These are phyloP conservation scores for Forsythia viridissima DNA, from an alignment of 257 asterid species.

Conservation along the genomic window DNA sequence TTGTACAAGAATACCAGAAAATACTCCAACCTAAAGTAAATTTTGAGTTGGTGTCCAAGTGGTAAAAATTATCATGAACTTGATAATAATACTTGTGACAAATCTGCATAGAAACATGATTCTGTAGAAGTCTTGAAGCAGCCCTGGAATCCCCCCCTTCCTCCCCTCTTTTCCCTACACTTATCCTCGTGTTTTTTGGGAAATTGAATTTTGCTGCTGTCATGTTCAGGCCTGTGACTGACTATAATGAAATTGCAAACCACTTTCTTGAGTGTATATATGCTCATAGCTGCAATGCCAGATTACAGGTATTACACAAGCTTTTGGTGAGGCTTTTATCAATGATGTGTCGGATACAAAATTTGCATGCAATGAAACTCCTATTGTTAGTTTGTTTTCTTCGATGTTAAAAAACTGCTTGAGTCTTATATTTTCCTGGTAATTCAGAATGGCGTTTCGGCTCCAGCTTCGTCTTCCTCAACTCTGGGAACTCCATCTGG, in stretches of 20 bases:
- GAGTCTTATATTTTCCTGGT: constrained; percentile 19
- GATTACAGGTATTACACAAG: constrained; percentile 48
- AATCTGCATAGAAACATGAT: background rate
- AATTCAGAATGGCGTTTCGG: constrained; percentile 42
- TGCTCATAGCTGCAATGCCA: constrained; percentile 49
- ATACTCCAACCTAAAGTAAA: background rate
- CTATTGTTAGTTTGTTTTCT: background rate
- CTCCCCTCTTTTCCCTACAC: background rate
- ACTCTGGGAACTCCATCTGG: constrained; percentile 33
- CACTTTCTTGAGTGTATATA: constrained; percentile 77
- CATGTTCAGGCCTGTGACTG: constrained; percentile 64
- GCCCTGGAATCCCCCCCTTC: background rate
- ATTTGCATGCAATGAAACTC: constrained; percentile 12
- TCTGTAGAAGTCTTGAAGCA: background rate
- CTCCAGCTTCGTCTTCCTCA: constrained; percentile 30
- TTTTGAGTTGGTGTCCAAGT: background rate
- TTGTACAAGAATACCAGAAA: background rate
- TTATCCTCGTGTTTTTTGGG: background rate
- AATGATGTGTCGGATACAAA: constrained; percentile 11
- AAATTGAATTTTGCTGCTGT: constrained; percentile 7
- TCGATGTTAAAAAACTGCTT: constrained; percentile 1
- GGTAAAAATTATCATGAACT: background rate
- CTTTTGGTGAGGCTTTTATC: background rate
- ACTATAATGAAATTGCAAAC: constrained; percentile 72
- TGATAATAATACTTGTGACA: background rate